Evolutionary conservation across 2,329 filamentous ascomycete genomes (phyloP).

Genomic region (Hypoxylon sp.): DNA sequence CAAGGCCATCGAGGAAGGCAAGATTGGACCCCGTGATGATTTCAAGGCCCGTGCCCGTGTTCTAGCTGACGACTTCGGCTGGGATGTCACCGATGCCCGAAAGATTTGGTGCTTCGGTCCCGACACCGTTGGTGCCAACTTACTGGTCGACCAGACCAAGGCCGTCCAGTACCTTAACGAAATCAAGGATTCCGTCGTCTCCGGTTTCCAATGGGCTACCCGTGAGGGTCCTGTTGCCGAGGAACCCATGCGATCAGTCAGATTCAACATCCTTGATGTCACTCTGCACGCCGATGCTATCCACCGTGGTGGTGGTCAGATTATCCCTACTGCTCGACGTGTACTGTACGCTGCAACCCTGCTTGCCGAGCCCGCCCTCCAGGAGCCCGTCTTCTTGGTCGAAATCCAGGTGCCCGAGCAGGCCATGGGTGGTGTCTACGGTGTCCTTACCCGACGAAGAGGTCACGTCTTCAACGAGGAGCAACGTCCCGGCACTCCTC

Average conservation of each 20-base stretch:
- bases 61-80: conserved; percentile 96
- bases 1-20: conserved; percentile 90
- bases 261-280: conserved; percentile 99
- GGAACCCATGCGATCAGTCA: conserved; percentile 96
- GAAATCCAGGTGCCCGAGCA: conserved; percentile 99
- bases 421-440: conserved; percentile 99
- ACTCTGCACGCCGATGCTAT: conserved; percentile 99
- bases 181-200: conserved; percentile 99
- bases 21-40: conserved; percentile 95
- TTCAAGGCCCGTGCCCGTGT: conserved; percentile 98
- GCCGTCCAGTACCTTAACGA: conserved; percentile 99
- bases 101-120: conserved; percentile 99
- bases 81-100: conserved; percentile 99
- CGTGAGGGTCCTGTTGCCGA: conserved; percentile 97
- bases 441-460: conserved; percentile 96
- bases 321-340: conserved; percentile 98
- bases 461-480: conserved; percentile 99
- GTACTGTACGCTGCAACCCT: conserved; percentile 95
- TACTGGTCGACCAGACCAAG: conserved; percentile 99
- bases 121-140: conserved; percentile 96
- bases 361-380: conserved; percentile 89
- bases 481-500: conserved; percentile 97
- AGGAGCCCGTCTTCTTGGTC: conserved; percentile 98
- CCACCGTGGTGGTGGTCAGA: conserved; percentile 98
- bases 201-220: conserved; percentile 99